phyloP scores from a whole-genome alignment of 192 early-diverging fungal genomes.

The Umbelopsis vinacea region DNA sequence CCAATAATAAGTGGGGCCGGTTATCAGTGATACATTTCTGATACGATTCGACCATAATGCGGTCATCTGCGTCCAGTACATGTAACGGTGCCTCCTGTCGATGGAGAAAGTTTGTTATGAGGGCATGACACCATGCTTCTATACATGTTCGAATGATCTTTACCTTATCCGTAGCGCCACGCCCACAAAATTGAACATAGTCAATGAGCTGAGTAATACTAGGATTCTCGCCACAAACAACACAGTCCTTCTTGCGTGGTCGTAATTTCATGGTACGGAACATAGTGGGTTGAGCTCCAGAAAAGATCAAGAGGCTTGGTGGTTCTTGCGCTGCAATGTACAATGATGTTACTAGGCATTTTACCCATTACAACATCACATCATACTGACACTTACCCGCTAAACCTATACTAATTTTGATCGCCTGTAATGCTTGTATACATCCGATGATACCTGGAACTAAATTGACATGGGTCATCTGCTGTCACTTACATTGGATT shows the following conservation, averaged over 20 bases:
- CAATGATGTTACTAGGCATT: neutral
- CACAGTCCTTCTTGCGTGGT: constrained; percentile 68
- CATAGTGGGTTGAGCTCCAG: constrained; percentile 66
- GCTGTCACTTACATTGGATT: neutral
- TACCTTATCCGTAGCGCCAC: constrained; percentile 77
- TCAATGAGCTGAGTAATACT: constrained; percentile 84
- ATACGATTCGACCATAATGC: constrained; percentile 15
- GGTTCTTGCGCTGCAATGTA: constrained; percentile 45
- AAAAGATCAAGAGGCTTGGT: constrained; percentile 81
- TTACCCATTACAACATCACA: neutral
- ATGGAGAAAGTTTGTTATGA: neutral
- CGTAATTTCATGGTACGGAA: constrained; percentile 86
- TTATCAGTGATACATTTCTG: constrained; percentile 39
- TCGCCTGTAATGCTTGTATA: constrained; percentile 89
- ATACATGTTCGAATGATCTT: neutral
- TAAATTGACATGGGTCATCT: constrained; percentile 27
- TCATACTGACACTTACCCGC: constrained; percentile 16
- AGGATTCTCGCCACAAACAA: constrained; percentile 86
- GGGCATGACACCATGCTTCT: too few species aligned
- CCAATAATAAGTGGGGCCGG: constrained; percentile 77
- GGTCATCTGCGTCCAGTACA: constrained; percentile 14
- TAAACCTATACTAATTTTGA: constrained; percentile 76
- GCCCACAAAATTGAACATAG: constrained; percentile 91
- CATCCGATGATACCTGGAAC: constrained; percentile 94
- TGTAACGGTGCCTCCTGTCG: constrained; percentile 12